Evolutionary conservation across 176 grass and related monocot species (phyloP).

Genomic region (Rhynchospora pubera): DNA sequence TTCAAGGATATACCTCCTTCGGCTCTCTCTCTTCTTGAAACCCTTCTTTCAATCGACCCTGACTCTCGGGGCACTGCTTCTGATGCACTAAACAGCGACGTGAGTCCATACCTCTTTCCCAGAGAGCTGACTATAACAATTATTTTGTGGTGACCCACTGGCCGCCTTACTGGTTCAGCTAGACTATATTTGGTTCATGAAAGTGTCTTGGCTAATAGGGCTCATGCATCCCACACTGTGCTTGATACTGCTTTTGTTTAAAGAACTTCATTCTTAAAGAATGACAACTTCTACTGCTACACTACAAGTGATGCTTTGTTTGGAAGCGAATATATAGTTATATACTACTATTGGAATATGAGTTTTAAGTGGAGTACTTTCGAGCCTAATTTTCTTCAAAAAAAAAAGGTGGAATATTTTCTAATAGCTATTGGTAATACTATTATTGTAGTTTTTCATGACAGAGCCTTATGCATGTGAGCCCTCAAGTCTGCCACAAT

Average conservation of each 20-base stretch:
- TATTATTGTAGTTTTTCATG: constrained; percentile 76
- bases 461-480: constrained; percentile 87
- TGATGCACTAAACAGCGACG: constrained; percentile 89
- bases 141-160: background rate
- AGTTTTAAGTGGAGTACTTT: background rate
- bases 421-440: constrained; percentile 11
- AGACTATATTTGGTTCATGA: background rate
- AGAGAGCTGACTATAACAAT: background rate
- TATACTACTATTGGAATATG: background rate
- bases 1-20: constrained; percentile 60
- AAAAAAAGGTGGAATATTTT: background rate
- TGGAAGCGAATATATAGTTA: background rate
- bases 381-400: background rate
- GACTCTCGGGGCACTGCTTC: constrained; percentile 71
- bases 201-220: background rate
- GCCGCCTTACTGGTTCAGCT: background rate
- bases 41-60: constrained; percentile 76
- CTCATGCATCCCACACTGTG: background rate
- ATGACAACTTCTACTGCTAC: background rate
- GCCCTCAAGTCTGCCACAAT: constrained; percentile 69
- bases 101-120: constrained; percentile 26
- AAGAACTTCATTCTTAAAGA: background rate
- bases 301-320: background rate
- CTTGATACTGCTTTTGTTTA: constrained; percentile 1
- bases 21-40: constrained; percentile 63